These are phyloP conservation scores for Teunomyces lycoperdinae DNA, from an alignment of 805 yeast species.

Conservation along the genomic window DNA sequence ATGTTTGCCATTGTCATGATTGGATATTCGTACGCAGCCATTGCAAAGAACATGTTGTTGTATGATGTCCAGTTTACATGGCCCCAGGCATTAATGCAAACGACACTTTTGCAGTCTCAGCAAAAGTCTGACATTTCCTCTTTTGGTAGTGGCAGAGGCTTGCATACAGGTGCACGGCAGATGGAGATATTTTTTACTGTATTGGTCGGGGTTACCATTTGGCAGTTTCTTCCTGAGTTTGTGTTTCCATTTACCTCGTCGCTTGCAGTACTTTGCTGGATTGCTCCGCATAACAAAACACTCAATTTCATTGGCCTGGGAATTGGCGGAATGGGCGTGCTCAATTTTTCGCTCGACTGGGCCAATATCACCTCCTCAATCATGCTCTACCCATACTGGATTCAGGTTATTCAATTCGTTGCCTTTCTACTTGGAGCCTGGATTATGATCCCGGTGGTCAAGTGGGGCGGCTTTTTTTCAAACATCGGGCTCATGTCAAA, in stretches of 20 bases:
- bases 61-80: slow-evolving; percentile 50
- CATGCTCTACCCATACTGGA: slow-evolving; percentile 53
- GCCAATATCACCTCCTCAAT: slow-evolving; percentile 50
- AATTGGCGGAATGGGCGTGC: slow-evolving; percentile 49
- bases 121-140: not conserved
- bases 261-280: slow-evolving; percentile 47
- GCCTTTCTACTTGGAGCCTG: slow-evolving; percentile 50
- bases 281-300: slow-evolving; percentile 41
- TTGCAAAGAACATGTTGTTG: slow-evolving; percentile 43
- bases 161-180: slow-evolving; percentile 13
- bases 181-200: slow-evolving; percentile 40
- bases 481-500: slow-evolving; percentile 48
- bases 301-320: slow-evolving; percentile 51
- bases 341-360: slow-evolving; percentile 51
- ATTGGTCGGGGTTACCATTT: slow-evolving; percentile 31
- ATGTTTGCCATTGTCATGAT: slow-evolving; percentile 53
- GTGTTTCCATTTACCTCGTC: slow-evolving; percentile 49
- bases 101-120: slow-evolving; percentile 40
- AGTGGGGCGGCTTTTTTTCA: slow-evolving; percentile 37
- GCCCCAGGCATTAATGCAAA: slow-evolving; percentile 52
- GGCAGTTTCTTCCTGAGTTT: slow-evolving; percentile 52
- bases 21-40: slow-evolving; percentile 53
- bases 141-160: too few species aligned
- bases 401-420: slow-evolving; percentile 45
- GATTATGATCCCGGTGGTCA: slow-evolving; percentile 46